Evolutionary conservation across 352 stramenopile genomes (phyloP), one percentile per base, ranked within the genome.

Genomic region (Globisporangium cylindrosporum): DNA sequence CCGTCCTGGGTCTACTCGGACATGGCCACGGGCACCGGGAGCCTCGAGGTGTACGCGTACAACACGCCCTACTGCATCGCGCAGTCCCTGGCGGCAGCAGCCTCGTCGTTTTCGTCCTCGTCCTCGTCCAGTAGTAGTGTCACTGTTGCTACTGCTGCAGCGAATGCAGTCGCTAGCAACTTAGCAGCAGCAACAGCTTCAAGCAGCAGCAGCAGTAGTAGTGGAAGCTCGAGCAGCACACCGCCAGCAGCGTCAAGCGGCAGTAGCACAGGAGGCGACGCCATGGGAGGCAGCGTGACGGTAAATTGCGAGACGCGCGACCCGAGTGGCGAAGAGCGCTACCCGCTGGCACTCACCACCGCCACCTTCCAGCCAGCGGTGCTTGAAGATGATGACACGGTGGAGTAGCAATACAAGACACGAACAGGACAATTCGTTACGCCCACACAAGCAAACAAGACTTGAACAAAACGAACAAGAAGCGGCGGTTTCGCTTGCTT

Each of bases 1-100:
- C 69, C 74, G 14, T 36, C 22, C 9, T 74, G 54, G 59, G 55
- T 72, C 49, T 55, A 53, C 15, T 38, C 38, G 20, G 54, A 27
- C 41, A 53, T 53, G 29, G 20, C 22, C 38, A 60, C 25, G 3
- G 36, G 25, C 4, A n/a, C 25, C 3, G 12, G 43, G 3, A 41
- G 7, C 15, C 25, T 77, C n/a, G 46, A 49, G 0, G 49, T 81
- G 36, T 81, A 77, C 49, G 72, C 74, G 25, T 66, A 75, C 72
- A 75, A 78, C 61, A 79, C 74, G 38, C 74, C 72, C n/a, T 73
- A 73, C 22, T 80, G 74, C 36, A 41, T 24, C 1, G 14, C 64
- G 12, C 46, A 34, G 5, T 46, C 58, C 20, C 43, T 58, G 5
- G 24, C n/a, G 10, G 4, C 63, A 10, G 4, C 63, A 10, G 14